Base-by-base conservation (phyloP, 2,329 filamentous ascomycete genomes). In the Trichothecium roseum region DNA sequence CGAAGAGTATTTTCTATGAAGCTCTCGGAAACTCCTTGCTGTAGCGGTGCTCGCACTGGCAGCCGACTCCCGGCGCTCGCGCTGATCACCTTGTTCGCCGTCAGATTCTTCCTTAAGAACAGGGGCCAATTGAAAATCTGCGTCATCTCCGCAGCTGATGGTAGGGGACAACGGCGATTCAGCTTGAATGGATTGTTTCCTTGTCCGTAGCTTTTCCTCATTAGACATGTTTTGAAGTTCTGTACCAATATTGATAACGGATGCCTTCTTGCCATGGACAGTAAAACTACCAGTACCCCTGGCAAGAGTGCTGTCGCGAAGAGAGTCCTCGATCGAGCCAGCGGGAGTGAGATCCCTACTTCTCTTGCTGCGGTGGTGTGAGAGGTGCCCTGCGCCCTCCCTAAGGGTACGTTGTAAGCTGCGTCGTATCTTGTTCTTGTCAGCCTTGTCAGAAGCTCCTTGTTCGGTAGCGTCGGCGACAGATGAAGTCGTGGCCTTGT, bases 221-320 rank as follows among this genome's bases (percentile, higher is more conserved):
- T 77, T 70, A 1, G 80, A 72, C 59, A 88, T 75, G 40, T 73
- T 81, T 49, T 89, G 81, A 64, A 94, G 79, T 47, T 94, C 89
- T n/a, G 80, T 78, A 8, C 88, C 87, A 53, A 98, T 93, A n/a
- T 85, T 93, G 46, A 98, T 85, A 37, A 98, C 84, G 1, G 87
- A 94, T 3, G 91, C 91, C 59, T 98, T 96, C 65, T 96, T 98
- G 41, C 91, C 89, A 51, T 98, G 91, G 4, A 98, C 80, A 4
- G 91, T 94, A 56, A 98, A 98, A 48, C 85, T 94, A 5, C 86
- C 86, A 10, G 84, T 77, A 10, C 82, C 81, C 32, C 91, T 78
- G 6, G 82, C 68, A 10, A 98, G 68, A 9, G 82, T 78, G 45
- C 85, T 82, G 27, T 82, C 64, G 60, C 72, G 49, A 42, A 56